These are phyloP conservation scores for Coemansia sp. DNA, from an alignment of 192 early-diverging fungal species.

Conservation along the genomic window DNA sequence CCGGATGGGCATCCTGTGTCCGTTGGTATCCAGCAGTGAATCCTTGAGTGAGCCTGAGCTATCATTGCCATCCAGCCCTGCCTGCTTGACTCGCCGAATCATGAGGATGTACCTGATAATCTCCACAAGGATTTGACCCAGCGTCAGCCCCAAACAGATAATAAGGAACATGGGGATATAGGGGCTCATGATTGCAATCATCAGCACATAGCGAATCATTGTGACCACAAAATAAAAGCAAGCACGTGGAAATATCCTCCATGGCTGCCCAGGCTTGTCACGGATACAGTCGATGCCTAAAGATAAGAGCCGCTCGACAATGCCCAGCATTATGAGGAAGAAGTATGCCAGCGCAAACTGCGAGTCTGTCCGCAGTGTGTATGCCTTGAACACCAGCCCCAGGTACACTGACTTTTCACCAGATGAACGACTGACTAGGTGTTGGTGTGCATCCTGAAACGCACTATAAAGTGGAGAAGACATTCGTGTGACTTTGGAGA, in stretches of 20 bases:
- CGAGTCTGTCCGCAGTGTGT: slow-evolving; percentile 17
- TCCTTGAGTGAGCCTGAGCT: slow-evolving; percentile 17
- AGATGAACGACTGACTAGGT: slow-evolving; percentile 20
- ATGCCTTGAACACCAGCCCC: slow-evolving; percentile 48
- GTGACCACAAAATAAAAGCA: slow-evolving; percentile 51
- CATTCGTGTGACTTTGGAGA: background rate
- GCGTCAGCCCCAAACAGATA: slow-evolving; percentile 41
- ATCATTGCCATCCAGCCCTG: background rate
- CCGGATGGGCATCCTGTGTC: slow-evolving; percentile 7
- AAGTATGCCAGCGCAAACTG: slow-evolving; percentile 49
- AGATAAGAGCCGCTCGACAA: slow-evolving; percentile 43
- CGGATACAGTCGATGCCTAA: slow-evolving; percentile 43
- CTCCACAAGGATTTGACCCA: slow-evolving; percentile 50
- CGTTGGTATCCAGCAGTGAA: slow-evolving; percentile 10
- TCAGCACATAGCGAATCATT: slow-evolving; percentile 48
- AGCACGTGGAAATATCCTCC: slow-evolving; percentile 52
- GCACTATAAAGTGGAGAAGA: slow-evolving; percentile 18
- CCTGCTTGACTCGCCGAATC: slow-evolving; percentile 24
- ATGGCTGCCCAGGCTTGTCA: slow-evolving; percentile 54
- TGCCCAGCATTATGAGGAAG: slow-evolving; percentile 46
- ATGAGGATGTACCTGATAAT: slow-evolving; percentile 35
- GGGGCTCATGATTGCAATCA: slow-evolving; percentile 49
- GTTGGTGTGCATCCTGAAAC: slow-evolving; percentile 29
- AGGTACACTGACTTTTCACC: slow-evolving; percentile 24
- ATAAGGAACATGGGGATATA: slow-evolving; percentile 39